phyloP scores from a whole-genome alignment of 2,329 filamentous ascomycete species.

The Aspergillus terreus region DNA sequence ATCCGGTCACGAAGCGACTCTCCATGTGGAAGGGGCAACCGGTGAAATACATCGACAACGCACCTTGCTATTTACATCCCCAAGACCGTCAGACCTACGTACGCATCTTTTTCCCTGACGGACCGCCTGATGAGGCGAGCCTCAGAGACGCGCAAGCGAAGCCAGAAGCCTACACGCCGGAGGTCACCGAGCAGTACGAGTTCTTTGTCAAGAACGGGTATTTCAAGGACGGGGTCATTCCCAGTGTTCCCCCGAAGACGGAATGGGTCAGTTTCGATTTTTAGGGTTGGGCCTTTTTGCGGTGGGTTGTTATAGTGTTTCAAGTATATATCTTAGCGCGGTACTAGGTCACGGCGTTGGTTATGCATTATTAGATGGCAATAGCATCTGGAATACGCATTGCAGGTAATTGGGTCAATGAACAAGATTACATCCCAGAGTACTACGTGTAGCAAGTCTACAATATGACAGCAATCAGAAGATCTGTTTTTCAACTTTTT shows the following conservation, averaged over 20 bases:
- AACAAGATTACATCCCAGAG: too few relatives aligned
- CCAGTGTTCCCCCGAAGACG: conserved; percentile 70
- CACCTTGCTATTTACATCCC: conserved; percentile 50
- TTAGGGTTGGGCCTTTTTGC: conserved; percentile 32
- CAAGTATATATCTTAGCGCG: background rate
- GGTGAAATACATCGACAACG: conserved; percentile 55
- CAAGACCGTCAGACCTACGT: conserved; percentile 55
- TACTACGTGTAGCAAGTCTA: too few relatives aligned
- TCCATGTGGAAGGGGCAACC: conserved; percentile 60
- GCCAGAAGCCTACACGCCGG: conserved; percentile 47
- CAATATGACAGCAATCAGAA: background rate
- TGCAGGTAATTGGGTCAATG: too few relatives aligned
- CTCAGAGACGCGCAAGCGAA: conserved; percentile 51
- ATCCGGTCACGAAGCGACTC: conserved; percentile 41
- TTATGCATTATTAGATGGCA: too few relatives aligned
- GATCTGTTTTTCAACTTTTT: conserved; percentile 30
- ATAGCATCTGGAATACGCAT: too few relatives aligned
- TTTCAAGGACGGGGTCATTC: conserved; percentile 70
- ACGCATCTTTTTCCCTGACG: conserved; percentile 71
- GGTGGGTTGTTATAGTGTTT: background rate
- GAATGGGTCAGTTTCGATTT: conserved; percentile 75
- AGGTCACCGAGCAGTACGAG: conserved; percentile 59
- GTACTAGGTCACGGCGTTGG: background rate
- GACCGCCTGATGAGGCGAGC: conserved; percentile 53
- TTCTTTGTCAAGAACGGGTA: conserved; percentile 61